These are phyloP conservation scores for Rosa multiflora DNA, from an alignment of 306 rosid species.

Conservation along the genomic window DNA sequence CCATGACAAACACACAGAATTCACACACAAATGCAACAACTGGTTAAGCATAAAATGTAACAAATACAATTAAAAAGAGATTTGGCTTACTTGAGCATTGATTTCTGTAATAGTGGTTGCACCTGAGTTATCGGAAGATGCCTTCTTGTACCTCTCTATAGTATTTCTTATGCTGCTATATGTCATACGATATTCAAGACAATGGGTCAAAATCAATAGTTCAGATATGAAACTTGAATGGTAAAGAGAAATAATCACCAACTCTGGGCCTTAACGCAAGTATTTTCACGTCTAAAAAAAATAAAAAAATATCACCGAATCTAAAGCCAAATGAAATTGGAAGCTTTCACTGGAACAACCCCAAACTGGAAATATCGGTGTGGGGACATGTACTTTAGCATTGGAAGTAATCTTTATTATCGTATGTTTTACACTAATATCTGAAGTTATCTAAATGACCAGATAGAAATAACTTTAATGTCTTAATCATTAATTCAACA, in stretches of 20 bases:
- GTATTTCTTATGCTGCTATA: constrained; percentile 69
- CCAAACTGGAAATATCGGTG: background rate
- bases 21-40: background rate
- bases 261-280: too few species aligned
- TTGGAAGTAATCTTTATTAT: background rate
- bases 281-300: too few species aligned
- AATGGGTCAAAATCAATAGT: background rate
- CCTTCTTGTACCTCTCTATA: constrained; percentile 88
- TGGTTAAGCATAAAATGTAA: background rate
- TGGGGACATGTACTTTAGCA: background rate
- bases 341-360: background rate
- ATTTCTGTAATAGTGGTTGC: constrained; percentile 65
- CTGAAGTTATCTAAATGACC: too few species aligned
- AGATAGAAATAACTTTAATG: too few species aligned
- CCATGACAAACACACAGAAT: background rate
- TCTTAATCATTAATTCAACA: background rate
- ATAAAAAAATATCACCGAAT: too few species aligned
- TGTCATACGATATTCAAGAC: background rate
- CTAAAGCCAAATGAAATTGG: background rate
- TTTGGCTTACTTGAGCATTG: constrained; percentile 69
- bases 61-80: background rate
- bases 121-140: constrained; percentile 67
- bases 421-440: too few species aligned
- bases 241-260: background rate
- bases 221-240: background rate